Evolutionary conservation across 768 basidiomycete species (phyloP).

Genomic region (Coprinopsis sp.): DNA sequence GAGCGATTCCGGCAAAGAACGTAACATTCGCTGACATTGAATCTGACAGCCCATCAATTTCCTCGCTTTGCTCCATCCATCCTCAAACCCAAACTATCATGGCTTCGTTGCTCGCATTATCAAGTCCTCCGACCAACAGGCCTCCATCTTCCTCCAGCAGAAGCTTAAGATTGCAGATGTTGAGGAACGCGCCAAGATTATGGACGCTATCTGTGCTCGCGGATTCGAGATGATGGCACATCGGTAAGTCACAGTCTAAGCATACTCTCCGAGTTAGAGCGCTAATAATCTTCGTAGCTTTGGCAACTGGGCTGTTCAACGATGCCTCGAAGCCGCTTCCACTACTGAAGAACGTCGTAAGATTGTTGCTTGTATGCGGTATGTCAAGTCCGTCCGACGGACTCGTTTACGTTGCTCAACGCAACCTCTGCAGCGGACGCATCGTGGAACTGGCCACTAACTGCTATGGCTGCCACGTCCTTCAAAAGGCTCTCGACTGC

Average conservation of each 20-base stretch:
- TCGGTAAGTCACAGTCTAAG: conserved; percentile 38
- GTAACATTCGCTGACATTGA: conserved; percentile 11
- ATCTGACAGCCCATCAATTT: conserved; percentile 77
- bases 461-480: conserved; percentile 85
- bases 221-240: conserved; percentile 95
- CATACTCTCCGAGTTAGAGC: conserved; percentile 1
- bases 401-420: background rate
- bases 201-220: conserved; percentile 78
- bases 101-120: conserved; percentile 82
- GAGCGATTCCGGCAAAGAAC: conserved; percentile 19
- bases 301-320: conserved; percentile 88
- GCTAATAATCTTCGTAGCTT: conserved; percentile 45
- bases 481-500: conserved; percentile 87
- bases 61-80: conserved; percentile 78
- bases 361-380: conserved; percentile 87
- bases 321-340: conserved; percentile 78
- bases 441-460: conserved; percentile 86
- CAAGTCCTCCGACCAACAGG: conserved; percentile 87
- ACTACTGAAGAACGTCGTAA: conserved; percentile 71
- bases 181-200: conserved; percentile 75
- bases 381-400: conserved; percentile 8
- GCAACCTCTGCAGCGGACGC: conserved; percentile 48
- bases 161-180: conserved; percentile 83
- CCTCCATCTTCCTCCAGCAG: conserved; percentile 86
- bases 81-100: conserved; percentile 78